These are phyloP conservation scores for Exophiala alcalophila DNA, from an alignment of 2,329 filamentous ascomycete genomes.

Conservation along the genomic window DNA sequence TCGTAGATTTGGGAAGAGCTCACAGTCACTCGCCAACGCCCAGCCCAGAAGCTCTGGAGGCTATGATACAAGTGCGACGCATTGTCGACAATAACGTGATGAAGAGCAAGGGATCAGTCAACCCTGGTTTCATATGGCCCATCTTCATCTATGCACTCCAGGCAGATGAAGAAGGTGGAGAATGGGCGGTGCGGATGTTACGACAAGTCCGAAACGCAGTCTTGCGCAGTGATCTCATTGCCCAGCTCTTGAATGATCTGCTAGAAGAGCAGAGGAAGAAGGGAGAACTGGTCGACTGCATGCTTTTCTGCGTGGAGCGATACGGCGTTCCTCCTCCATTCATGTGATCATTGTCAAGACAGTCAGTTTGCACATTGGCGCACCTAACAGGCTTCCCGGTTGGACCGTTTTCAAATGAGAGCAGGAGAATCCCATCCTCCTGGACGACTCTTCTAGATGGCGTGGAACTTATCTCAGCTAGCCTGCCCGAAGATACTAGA, in stretches of 20 bases:
- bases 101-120: not conserved
- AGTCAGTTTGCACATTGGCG: too few species aligned
- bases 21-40: slow-evolving; percentile 5
- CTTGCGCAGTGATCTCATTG: slow-evolving; percentile 10
- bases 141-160: slow-evolving; percentile 18
- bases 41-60: slow-evolving; percentile 8
- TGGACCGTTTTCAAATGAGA: too few species aligned
- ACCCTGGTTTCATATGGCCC: slow-evolving; percentile 14
- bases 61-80: slow-evolving; percentile 10
- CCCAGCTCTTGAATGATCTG: slow-evolving; percentile 6
- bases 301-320: slow-evolving; percentile 12
- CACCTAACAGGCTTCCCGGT: too few species aligned
- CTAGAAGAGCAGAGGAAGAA: slow-evolving; percentile 7
- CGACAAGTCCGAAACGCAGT: slow-evolving; percentile 3
- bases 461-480: too few species aligned
- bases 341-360: slow-evolving; percentile 4
- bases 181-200: slow-evolving; percentile 14
- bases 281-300: slow-evolving; percentile 14
- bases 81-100: slow-evolving; percentile 7
- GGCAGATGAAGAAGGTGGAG: slow-evolving; percentile 4
- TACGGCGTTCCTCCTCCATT: slow-evolving; percentile 11
- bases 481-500: too few species aligned
- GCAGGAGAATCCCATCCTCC: too few species aligned
- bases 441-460: too few species aligned
- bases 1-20: slow-evolving; percentile 10